Evolutionary conservation across 2,329 filamentous ascomycete genomes (phyloP), one percentile per base, ranked within the genome.

Genomic region (Fusarium subtropicale): DNA sequence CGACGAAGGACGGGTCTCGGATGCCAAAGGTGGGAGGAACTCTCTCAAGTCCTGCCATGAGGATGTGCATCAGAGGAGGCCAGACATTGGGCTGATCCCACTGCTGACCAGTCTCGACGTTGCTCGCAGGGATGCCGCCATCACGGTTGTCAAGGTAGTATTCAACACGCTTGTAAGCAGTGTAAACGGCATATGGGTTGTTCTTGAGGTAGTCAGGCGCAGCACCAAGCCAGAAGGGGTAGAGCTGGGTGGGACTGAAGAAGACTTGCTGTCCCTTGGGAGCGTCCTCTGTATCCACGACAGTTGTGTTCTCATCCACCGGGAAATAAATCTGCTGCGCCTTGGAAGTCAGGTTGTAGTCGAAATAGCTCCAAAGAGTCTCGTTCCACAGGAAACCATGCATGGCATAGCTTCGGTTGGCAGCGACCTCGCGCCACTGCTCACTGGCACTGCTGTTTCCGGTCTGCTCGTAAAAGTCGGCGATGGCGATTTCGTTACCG

Each of bases 11-110:
- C 1, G 85, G 82, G 60, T 89, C 86, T 4, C 84, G 79, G 24
- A 79, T 74, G 26, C 84, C 84, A 67, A 87, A 86, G 0, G 87
- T 87, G 0, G 87, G 76, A 1, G 88, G 87, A 0, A 87, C 88
- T 75, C 86, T 87, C 56, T 88, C 81, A 9, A 91, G 81, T 9
- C 87, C 88, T 39, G 87, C 76, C 80, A 91, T 91, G 28, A 91
- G 80, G 44, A 89, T 82, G 76, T 91, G 87, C 80, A 88, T 86
- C 51, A 90, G 82, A 5, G 89, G 88, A 13, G 90, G 89, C 90
- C 90, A 92, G 28, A 91, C 89, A 71, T 88, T 91, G 1, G 89
- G 89, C 75, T 90, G 85, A 57, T 92, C 90, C 90, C 90, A 92
- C 74, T 91, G 89, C 80, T 91, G 85, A 16, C 86, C 86, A 0